A percentile compares a stretch with the other conserved stretches of the same genome.
Conservation (phyloP, 2,329 filamentous ascomycete genomes). For the Penicillium concentricum region DNA sequence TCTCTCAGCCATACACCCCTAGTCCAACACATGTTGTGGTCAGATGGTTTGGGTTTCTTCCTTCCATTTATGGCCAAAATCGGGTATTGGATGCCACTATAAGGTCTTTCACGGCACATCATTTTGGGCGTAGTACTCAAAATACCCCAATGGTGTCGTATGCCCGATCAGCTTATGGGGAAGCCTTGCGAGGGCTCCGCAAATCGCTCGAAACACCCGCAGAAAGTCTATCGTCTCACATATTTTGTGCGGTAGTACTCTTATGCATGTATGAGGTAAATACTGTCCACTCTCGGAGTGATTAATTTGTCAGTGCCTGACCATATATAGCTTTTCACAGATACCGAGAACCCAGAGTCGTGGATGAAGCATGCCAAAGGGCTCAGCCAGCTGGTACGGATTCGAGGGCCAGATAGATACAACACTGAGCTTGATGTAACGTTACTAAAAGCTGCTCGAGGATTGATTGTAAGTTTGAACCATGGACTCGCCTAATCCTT, state of each 20-base stretch:
- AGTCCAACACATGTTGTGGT: conserved; percentile 18
- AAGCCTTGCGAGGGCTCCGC: conserved; percentile 25
- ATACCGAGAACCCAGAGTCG: conserved; percentile 22
- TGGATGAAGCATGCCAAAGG: conserved; percentile 35
- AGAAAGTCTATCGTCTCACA: conserved; percentile 26
- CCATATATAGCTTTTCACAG: conserved; percentile 25
- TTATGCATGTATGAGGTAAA: conserved; percentile 32
- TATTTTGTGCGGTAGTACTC: conserved; percentile 32
- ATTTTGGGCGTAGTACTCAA: conserved; percentile 21
- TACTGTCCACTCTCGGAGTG: neutral
- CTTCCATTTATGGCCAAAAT: conserved; percentile 26
- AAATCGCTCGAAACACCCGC: conserved; percentile 17
- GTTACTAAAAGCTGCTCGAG: conserved; percentile 27
- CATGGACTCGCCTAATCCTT: neutral
- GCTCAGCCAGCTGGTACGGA: conserved; percentile 24
- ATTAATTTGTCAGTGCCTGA: neutral
- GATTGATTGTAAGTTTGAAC: conserved; percentile 24
- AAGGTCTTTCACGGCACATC: conserved; percentile 27
- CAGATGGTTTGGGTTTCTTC: conserved; percentile 27
- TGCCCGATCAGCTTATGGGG: conserved; percentile 25
- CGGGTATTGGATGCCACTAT: conserved; percentile 27
- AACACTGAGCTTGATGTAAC: conserved; percentile 21
- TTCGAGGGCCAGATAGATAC: conserved; percentile 25
- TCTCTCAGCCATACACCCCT: conserved; percentile 19
- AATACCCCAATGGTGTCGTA: conserved; percentile 25